These are phyloP conservation scores for Limnanthes douglasii DNA, from an alignment of 345 rosid species.

Conservation along the genomic window DNA sequence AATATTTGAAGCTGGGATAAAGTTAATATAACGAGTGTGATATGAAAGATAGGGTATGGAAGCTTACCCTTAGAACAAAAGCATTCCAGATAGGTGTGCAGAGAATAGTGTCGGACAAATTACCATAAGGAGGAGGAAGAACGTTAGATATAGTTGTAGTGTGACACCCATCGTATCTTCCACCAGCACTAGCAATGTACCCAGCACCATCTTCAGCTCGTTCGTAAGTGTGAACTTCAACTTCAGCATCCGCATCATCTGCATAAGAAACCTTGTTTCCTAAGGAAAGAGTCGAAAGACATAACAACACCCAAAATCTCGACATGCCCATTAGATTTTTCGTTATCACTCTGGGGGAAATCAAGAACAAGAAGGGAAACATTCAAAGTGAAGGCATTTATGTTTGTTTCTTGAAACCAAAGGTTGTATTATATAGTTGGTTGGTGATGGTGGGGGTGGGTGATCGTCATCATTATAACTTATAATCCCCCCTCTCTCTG, in stretches of 20 bases:
- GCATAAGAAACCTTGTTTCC: background rate
- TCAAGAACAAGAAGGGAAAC: conserved; percentile 8
- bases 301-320: conserved; percentile 11
- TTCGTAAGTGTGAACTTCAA: background rate
- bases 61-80: conserved; percentile 59
- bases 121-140: conserved; percentile 73
- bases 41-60: background rate
- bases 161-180: conserved; percentile 19
- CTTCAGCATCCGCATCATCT: background rate
- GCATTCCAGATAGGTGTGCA: conserved; percentile 77
- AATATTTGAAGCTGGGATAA: no score
- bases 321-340: conserved; percentile 19
- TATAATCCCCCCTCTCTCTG: background rate
- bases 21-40: no score
- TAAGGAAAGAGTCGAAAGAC: conserved; percentile 7
- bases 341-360: conserved; percentile 1
- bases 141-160: conserved; percentile 28
- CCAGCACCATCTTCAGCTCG: background rate
- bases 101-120: conserved; percentile 30
- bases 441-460: conserved; percentile 18
- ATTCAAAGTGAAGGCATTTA: conserved; percentile 11
- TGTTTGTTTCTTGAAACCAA: conserved; percentile 25
- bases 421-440: conserved; percentile 15
- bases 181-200: conserved; percentile 1
- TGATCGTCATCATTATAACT: conserved; percentile 12